Evolutionary conservation across 441 rosid genomes (phyloP).

Genomic region (Bruguiera hainesii): DNA sequence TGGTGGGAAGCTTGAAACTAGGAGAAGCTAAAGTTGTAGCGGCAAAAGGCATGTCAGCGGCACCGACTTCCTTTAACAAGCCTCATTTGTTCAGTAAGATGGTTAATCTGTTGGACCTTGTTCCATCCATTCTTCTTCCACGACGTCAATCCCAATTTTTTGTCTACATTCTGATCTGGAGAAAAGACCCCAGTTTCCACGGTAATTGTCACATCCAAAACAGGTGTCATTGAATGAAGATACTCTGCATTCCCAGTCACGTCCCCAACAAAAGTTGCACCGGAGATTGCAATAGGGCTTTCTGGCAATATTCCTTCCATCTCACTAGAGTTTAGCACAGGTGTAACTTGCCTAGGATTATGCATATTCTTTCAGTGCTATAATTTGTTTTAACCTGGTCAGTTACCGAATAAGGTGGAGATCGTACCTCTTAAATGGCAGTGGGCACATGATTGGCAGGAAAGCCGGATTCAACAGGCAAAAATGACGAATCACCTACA

Average conservation of each 20-base stretch:
- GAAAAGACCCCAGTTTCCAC: conserved; percentile 47
- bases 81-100: conserved; percentile 74
- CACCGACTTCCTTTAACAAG: too few relatives aligned
- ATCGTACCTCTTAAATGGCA: conserved; percentile 30
- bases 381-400: conserved; percentile 20
- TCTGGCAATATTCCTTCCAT: conserved; percentile 37
- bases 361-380: conserved; percentile 17
- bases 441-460: conserved; percentile 49
- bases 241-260: conserved; percentile 33
- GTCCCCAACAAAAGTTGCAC: conserved; percentile 29
- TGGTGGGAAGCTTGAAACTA: too few relatives aligned
- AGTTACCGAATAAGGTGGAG: conserved; percentile 20
- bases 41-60: conserved; percentile 11
- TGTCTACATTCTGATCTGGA: conserved; percentile 33
- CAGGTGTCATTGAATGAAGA: conserved; percentile 34
- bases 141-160: conserved; percentile 30
- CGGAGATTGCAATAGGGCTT: conserved; percentile 34
- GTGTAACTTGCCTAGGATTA: conserved; percentile 27
- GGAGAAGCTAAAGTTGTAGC: not conserved
- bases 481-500: conserved; percentile 35
- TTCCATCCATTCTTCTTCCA: conserved; percentile 42
- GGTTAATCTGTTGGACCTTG: conserved; percentile 49
- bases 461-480: conserved; percentile 46
- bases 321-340: conserved; percentile 20
- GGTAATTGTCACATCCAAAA: conserved; percentile 33